A percentile compares a stretch with the other conserved stretches of the same genome.
These are phyloP conservation scores for Cryptosporidium xiaoi DNA, from an alignment of 169 alveolate genomes.

Conservation along the genomic window DNA sequence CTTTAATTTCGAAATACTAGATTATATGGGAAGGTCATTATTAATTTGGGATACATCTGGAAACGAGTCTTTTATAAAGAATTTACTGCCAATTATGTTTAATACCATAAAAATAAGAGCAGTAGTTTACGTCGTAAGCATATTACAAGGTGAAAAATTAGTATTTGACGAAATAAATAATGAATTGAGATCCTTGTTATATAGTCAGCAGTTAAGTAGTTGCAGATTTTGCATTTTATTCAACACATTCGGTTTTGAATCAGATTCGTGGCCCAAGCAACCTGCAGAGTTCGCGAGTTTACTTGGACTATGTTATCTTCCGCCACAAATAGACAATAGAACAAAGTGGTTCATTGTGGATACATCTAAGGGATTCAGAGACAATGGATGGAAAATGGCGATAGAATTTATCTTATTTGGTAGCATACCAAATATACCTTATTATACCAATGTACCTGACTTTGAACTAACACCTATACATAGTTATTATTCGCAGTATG, in stretches of 20 bases:
- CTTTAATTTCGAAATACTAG: constrained; percentile 47
- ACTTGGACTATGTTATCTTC: constrained; percentile 61
- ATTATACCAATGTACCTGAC: constrained; percentile 64
- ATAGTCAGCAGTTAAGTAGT: constrained; percentile 38
- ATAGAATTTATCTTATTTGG: constrained; percentile 50
- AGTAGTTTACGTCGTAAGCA: constrained; percentile 58
- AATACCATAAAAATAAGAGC: constrained; percentile 57
- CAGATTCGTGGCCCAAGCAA: constrained; percentile 62
- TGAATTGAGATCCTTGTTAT: constrained; percentile 25
- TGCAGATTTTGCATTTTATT: constrained; percentile 56
- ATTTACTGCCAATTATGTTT: constrained; percentile 40
- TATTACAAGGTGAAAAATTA: constrained; percentile 25
- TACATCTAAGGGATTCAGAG: constrained; percentile 55
- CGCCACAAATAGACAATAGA: constrained; percentile 64
- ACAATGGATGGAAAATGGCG: constrained; percentile 68
- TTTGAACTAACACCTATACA: constrained; percentile 65
- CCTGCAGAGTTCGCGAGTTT: constrained; percentile 51
- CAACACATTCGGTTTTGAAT: constrained; percentile 54
- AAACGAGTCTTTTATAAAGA: constrained; percentile 25
- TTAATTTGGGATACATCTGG: constrained; percentile 63
- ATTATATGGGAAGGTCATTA: constrained; percentile 10
- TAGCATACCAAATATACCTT: constrained; percentile 46
- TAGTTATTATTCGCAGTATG: constrained; percentile 40
- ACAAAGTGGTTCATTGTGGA: constrained; percentile 67
- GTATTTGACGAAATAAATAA: constrained; percentile 53